A percentile compares a stretch with the other conserved stretches of the same genome.
Evolutionary conservation across 495 filamentous ascomycete genomes (phyloP).

Genomic region (Lasiosphaeria hispida): DNA sequence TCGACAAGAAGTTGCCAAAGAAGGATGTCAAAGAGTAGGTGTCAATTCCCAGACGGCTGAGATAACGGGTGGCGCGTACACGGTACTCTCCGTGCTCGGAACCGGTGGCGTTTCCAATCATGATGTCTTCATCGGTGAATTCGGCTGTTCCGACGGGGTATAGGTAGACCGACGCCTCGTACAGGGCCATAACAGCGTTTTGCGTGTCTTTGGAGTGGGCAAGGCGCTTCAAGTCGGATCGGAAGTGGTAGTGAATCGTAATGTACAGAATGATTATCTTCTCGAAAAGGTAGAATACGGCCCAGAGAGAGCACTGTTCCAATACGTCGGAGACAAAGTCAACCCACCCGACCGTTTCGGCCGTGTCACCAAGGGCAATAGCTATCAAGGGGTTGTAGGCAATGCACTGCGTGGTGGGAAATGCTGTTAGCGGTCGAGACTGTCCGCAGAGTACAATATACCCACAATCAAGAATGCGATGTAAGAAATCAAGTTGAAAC

Average conservation of each 20-base stretch:
- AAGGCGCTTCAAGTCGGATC: constrained; percentile 64
- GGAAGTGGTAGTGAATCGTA: constrained; percentile 80
- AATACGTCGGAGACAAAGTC: constrained; percentile 24
- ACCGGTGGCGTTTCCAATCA: constrained; percentile 31
- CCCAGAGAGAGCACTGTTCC: constrained; percentile 27
- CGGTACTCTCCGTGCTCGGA: constrained; percentile 24
- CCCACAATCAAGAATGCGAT: constrained; percentile 17
- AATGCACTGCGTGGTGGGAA: background rate
- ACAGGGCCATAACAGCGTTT: constrained; percentile 63
- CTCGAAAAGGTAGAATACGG: constrained; percentile 57
- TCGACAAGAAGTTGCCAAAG: constrained; percentile 30
- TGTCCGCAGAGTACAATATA: background rate
- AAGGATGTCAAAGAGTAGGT: constrained; percentile 29
- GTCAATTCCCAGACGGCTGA: constrained; percentile 26
- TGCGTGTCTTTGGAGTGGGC: constrained; percentile 69
- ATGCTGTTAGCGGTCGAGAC: background rate
- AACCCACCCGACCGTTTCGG: constrained; percentile 15
- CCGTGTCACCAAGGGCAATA: constrained; percentile 13
- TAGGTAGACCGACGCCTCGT: constrained; percentile 60
- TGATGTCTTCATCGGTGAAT: constrained; percentile 28
- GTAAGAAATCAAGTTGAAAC: constrained; percentile 15
- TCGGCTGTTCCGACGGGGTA: constrained; percentile 27
- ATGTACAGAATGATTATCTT: constrained; percentile 72
- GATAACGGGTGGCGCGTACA: constrained; percentile 23
- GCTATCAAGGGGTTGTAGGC: background rate